Evolutionary conservation across 306 rosid species (phyloP).

Genomic region (Oemleria cerasiformis): DNA sequence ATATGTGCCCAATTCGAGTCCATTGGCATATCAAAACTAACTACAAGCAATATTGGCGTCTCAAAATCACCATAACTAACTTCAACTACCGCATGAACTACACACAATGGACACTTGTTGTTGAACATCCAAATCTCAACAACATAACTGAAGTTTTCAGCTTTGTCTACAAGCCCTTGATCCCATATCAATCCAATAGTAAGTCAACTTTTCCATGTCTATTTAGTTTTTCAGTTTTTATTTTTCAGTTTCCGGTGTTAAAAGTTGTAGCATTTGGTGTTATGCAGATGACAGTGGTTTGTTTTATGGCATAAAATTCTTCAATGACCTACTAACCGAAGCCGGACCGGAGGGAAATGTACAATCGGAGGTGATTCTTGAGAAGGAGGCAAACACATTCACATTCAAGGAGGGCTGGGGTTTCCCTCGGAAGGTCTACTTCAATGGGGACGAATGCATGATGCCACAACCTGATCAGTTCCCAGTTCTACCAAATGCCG

Average conservation of each 20-base stretch:
- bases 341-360: constrained; percentile 26
- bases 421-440: constrained; percentile 15
- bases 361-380: constrained; percentile 13
- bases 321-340: constrained; percentile 8
- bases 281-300: constrained; percentile 19
- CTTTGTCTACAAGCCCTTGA: constrained; percentile 78
- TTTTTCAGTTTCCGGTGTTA: neutral
- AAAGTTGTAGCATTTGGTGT: neutral
- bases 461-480: constrained; percentile 28
- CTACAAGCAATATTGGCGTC: constrained; percentile 80
- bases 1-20: constrained; percentile 73
- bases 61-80: constrained; percentile 74
- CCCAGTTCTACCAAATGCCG: constrained; percentile 26
- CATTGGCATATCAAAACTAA: constrained; percentile 90
- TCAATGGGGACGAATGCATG: constrained; percentile 24
- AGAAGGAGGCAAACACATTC: constrained; percentile 19
- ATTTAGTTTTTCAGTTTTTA: too few species aligned
- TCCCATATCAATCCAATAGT: constrained; percentile 81
- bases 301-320: constrained; percentile 19
- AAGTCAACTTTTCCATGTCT: constrained; percentile 19
- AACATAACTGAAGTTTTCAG: constrained; percentile 90
- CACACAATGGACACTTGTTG: constrained; percentile 78
- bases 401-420: constrained; percentile 28
- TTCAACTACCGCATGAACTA: constrained; percentile 70
- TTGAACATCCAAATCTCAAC: constrained; percentile 86